Conservation (phyloP, 306 rosid genomes). For the Malus sieversii region DNA sequence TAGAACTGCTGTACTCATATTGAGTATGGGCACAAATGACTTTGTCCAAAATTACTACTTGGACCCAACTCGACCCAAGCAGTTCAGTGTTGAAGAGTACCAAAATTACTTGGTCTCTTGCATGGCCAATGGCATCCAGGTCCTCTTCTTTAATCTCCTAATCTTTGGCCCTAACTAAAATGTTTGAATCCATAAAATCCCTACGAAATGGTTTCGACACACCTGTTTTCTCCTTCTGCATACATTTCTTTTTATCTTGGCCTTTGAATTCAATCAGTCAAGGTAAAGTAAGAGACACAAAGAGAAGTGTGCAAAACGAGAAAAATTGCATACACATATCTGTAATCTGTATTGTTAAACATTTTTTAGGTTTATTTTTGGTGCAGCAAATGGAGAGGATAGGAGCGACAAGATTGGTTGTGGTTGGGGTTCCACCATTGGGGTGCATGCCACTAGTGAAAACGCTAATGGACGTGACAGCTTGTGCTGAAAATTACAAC, state of each 20-base stretch:
- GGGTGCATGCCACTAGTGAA: conserved; percentile 62
- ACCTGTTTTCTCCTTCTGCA: too few species aligned
- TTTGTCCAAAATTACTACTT: conserved; percentile 65
- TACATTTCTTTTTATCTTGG: too few species aligned
- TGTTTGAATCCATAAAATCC: too few species aligned
- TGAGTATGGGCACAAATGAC: conserved; percentile 77
- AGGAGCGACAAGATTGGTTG: conserved; percentile 35
- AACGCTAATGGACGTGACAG: conserved; percentile 15
- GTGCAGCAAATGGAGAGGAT: conserved; percentile 46
- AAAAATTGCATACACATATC: too few species aligned
- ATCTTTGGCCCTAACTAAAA: neutral
- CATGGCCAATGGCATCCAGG: conserved; percentile 41
- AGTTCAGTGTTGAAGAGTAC: conserved; percentile 38
- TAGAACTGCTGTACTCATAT: conserved; percentile 34
- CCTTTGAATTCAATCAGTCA: too few species aligned
- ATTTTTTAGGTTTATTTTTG: neutral
- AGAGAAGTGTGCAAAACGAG: too few species aligned
- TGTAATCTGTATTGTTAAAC: too few species aligned
- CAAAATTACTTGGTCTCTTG: conserved; percentile 49
- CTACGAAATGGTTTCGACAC: too few species aligned
- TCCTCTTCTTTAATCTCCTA: neutral
- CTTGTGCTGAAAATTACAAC: conserved; percentile 41
- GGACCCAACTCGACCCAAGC: conserved; percentile 50
- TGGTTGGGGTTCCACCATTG: conserved; percentile 65
- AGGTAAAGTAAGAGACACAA: too few species aligned